phyloP scores from a whole-genome alignment of 768 basidiomycete species.

The Nidularia sp. region DNA sequence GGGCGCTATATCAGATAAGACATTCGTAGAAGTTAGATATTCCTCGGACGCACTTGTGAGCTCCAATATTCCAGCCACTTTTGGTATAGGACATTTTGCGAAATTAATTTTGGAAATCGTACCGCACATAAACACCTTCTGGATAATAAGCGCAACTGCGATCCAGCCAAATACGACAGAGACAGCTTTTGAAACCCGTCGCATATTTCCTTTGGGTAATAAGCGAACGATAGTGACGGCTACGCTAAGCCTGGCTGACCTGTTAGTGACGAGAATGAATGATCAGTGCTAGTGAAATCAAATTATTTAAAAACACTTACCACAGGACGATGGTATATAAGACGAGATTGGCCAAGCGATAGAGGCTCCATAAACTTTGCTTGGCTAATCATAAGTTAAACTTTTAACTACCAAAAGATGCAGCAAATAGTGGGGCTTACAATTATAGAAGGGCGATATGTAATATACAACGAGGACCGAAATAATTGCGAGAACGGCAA shows the following conservation, averaged over 20 bases:
- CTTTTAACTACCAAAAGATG: too few species aligned
- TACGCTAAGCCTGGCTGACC: slow-evolving; percentile 12
- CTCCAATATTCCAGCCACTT: not conserved
- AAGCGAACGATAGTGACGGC: slow-evolving; percentile 10
- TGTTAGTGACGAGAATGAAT: not conserved
- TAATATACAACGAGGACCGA: not conserved
- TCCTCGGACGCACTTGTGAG: not conserved
- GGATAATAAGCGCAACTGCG: slow-evolving; percentile 4
- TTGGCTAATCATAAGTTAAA: too few species aligned
- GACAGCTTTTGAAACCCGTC: slow-evolving; percentile 2
- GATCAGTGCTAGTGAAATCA: not conserved
- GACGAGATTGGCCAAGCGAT: not conserved
- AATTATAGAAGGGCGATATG: not conserved
- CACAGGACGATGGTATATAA: slow-evolving; percentile 8
- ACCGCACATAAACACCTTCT: slow-evolving; percentile 8
- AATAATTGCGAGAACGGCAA: not conserved
- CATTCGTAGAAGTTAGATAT: not conserved
- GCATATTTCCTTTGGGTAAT: not conserved
- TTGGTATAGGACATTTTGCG: not conserved
- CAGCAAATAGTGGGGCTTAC: too few species aligned
- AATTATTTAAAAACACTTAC: not conserved
- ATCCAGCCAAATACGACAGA: slow-evolving; percentile 4
- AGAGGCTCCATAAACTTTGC: too few species aligned
- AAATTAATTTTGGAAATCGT: not conserved
- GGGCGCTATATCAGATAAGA: not conserved